Evolutionary conservation across 139 green algal genomes (phyloP), one percentile per base, ranked within the genome.

Genomic region (Chlorella sp.): DNA sequence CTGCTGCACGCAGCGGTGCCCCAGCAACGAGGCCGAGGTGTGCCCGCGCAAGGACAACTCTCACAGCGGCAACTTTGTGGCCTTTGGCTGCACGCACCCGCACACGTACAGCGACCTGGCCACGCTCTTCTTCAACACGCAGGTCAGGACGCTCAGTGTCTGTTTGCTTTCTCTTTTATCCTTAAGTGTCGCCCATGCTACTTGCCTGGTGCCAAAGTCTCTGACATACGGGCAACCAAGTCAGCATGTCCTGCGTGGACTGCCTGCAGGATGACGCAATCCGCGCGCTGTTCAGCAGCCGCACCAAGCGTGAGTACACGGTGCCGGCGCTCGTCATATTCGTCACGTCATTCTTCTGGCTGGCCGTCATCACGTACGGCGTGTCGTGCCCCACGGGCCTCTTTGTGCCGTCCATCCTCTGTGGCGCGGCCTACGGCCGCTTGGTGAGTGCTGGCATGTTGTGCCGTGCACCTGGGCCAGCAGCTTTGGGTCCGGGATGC

Each of bases 71-170:
- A 95, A 93, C 79, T 95, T 91, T 66, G 78, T 95, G n/a, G 69
- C 69, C 49, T 91, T 85, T 62, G 74, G 62, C 5, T 85, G 78
- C 67, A 24, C 69, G 1, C 2, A n/a, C 2, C 29, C 42, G 1
- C 65, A 82, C 59, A 31, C 91, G 73, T 95, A 96, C 82, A 93
- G 92, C 69, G 90, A 92, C 71, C 77, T 96, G 33, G 91, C 89
- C 1, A 93, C 91, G 0, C 75, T 95, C 30, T 93, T 95, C 75
- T 93, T 95, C 81, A 95, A 94, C 80, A 94, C 89, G 6, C 90
- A 91, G 79, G 79, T 68, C 26, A 22, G 67, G 17, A 17, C 42
- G n/a, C n/a, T n/a, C n/a, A n/a, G n/a, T n/a, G n/a, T 49, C n/a
- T n/a, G n/a, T n/a, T n/a, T n/a, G n/a, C n/a, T n/a, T n/a, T n/a